These are phyloP conservation scores for Leccinum fibrillosum DNA, from an alignment of 768 basidiomycete genomes.

Conservation along the genomic window DNA sequence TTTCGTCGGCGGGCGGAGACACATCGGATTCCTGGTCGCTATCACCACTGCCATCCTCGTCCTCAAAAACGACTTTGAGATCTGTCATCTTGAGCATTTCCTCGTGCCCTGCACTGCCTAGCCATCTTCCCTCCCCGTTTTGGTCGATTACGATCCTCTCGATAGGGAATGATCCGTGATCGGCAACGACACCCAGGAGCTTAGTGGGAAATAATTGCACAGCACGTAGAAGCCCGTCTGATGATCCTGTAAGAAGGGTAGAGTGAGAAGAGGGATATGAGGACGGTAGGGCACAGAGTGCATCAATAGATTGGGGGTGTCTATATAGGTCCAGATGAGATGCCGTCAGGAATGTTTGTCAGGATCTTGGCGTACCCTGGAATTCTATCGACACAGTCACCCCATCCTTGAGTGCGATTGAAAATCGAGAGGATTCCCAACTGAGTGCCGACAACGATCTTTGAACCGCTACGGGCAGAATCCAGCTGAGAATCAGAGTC, in stretches of 20 bases:
- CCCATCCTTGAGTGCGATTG: constrained; percentile 84
- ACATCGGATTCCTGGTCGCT: constrained; percentile 20
- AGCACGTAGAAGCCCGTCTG: constrained; percentile 86
- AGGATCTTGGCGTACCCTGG: constrained; percentile 58
- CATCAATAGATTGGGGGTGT: constrained; percentile 89
- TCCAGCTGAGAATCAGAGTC: neutral
- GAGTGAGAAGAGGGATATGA: constrained; percentile 60
- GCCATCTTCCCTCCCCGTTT: constrained; percentile 66
- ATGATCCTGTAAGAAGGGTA: constrained; percentile 84
- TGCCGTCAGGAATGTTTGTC: neutral
- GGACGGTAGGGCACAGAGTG: constrained; percentile 70
- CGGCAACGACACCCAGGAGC: constrained; percentile 84
- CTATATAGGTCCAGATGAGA: constrained; percentile 38
- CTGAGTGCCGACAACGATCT: constrained; percentile 86
- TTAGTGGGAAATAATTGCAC: constrained; percentile 88
- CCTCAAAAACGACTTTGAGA: constrained; percentile 68
- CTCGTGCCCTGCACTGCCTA: constrained; percentile 92
- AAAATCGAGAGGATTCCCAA: constrained; percentile 87
- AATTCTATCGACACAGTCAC: constrained; percentile 87
- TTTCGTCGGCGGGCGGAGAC: constrained; percentile 24
- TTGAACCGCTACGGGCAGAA: constrained; percentile 51
- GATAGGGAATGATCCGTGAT: constrained; percentile 90
- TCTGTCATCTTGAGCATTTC: constrained; percentile 83
- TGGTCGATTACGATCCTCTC: constrained; percentile 76
- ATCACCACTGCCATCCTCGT: constrained; percentile 27